These are phyloP conservation scores for Mycena haematopus DNA, from an alignment of 768 basidiomycete species.

Conservation along the genomic window DNA sequence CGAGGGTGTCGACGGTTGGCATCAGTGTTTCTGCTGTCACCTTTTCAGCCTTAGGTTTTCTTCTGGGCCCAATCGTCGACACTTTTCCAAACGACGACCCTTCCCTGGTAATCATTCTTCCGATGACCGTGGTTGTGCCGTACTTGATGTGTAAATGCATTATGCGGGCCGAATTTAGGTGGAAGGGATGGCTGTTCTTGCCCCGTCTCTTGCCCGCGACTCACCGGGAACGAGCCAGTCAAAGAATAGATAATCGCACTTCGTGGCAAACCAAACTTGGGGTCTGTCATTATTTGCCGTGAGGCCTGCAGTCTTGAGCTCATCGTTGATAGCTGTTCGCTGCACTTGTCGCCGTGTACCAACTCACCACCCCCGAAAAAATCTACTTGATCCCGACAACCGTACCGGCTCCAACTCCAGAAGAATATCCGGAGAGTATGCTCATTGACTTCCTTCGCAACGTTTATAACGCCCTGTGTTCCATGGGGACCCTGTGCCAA, in stretches of 20 bases:
- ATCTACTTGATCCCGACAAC: conserved; percentile 10
- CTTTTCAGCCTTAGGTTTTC: conserved; percentile 28
- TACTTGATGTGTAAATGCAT: conserved; percentile 38
- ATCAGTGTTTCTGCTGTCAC: conserved; percentile 33
- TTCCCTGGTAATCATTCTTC: not conserved
- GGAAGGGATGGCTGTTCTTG: conserved; percentile 35
- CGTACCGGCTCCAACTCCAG: conserved; percentile 1
- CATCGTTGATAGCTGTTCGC: conserved; percentile 19
- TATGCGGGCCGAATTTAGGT: conserved; percentile 32
- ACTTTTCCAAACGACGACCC: not conserved
- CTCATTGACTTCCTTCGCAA: conserved; percentile 3
- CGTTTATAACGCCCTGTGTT: not conserved
- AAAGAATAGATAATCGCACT: conserved; percentile 17
- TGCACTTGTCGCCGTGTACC: not conserved
- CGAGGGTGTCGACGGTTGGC: conserved; percentile 39
- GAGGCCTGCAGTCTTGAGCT: conserved; percentile 5
- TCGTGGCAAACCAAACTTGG: conserved; percentile 14
- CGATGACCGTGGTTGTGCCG: conserved; percentile 19
- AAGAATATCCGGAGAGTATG: conserved; percentile 1
- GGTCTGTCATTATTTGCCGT: conserved; percentile 1
- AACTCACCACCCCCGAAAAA: not conserved
- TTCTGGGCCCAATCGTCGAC: conserved; percentile 17
- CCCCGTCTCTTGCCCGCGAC: conserved; percentile 31
- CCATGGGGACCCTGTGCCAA: conserved; percentile 32
- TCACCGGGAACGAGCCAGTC: conserved; percentile 37